Evolutionary conservation across 2,329 filamentous ascomycete species (phyloP), one percentile per base, ranked within the genome.

Genomic region (Onygena corvina): DNA sequence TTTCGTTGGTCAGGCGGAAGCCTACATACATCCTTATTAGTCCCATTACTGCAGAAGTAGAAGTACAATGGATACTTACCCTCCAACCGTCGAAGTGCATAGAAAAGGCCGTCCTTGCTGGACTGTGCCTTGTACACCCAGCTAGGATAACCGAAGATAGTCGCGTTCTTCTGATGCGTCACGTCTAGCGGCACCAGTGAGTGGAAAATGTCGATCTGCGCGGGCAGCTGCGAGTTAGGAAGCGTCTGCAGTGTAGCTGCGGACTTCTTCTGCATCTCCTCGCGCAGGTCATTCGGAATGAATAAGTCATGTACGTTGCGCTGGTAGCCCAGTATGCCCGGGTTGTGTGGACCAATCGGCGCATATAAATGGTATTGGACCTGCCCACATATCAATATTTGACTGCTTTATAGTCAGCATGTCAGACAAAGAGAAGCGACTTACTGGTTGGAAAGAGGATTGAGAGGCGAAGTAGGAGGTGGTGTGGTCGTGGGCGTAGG

Each of bases 101-200:
- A 96, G n/a, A 82, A 80, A 56, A 85, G 82, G 8, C 89, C 92
- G 58, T 90, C 90, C 62, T 92, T 92, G 64, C 78, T 83, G 4
- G 87, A 94, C 20, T 83, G 81, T 6, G 89, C 90, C 69, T 96
- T 96, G 71, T 95, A 98, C 0, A 94, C 79, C 87, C 89, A 96
- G 58, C 84, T 94, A 4, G 83, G 80, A 60, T 87, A 94, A 23
- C 88, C 87, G 66, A 95, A 95, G 12, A 84, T 79, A 9, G 79
- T 76, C 3, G 81, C 77, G 56, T 83, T 87, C 64, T 87, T 89
- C 56, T 88, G 79, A 53, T 86, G 80, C 46, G 76, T 83, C 6
- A 82, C 85, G 64, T 96, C 89, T 36, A 98, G 71, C 3, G 90
- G 86, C 6, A 95, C 88, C 8, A 98, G 75, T 3, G 88, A 93